phyloP scores from a whole-genome alignment of 176 grass and related monocot genomes.

The Rhynchospora tenuis region DNA sequence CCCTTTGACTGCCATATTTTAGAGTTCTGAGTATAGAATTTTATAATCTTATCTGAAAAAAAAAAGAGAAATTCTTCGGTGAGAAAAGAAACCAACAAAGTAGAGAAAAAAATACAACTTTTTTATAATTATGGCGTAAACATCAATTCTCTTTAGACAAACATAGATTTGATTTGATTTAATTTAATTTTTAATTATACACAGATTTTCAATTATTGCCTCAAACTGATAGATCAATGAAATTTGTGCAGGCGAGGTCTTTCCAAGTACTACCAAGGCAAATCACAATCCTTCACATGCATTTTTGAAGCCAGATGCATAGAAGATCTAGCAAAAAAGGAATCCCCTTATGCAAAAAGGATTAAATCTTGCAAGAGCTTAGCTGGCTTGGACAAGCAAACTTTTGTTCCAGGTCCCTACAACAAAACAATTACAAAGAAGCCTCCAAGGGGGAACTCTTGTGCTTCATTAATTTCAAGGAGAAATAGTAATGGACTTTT shows the following conservation, averaged over 20 bases:
- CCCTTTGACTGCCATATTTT: too few relatives aligned
- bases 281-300: constrained; percentile 81
- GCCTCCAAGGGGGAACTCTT: constrained; percentile 21
- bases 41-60: too few relatives aligned
- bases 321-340: constrained; percentile 70
- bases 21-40: too few relatives aligned
- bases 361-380: constrained; percentile 59
- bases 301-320: constrained; percentile 51
- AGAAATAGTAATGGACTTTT: constrained; percentile 10
- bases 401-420: neutral
- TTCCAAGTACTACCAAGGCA: constrained; percentile 66
- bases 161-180: too few relatives aligned
- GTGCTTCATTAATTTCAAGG: constrained; percentile 30
- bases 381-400: constrained; percentile 27
- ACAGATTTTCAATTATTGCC: too few relatives aligned
- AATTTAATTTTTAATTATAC: too few relatives aligned
- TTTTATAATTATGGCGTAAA: too few relatives aligned
- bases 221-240: neutral
- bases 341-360: constrained; percentile 45
- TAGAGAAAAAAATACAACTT: too few relatives aligned
- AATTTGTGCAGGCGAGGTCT: constrained; percentile 57
- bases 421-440: constrained; percentile 24
- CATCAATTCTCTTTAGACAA: too few relatives aligned
- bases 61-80: too few relatives aligned
- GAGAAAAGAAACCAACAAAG: too few relatives aligned